phyloP scores from a whole-genome alignment of 768 basidiomycete species.

The Lactarius sp. region DNA sequence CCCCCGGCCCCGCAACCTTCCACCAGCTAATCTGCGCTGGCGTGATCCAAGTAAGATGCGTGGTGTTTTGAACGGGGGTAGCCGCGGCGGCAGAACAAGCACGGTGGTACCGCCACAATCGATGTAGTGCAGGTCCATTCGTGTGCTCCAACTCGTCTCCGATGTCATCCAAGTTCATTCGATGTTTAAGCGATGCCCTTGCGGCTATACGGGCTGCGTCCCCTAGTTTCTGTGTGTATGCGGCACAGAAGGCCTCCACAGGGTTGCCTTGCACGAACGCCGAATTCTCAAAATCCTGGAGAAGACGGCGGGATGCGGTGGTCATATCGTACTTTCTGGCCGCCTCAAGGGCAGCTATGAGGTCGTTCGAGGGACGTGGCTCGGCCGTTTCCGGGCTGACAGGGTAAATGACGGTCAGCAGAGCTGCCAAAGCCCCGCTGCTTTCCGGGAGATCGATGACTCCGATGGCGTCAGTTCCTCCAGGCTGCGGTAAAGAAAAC shows the following conservation, averaged over 20 bases:
- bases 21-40: neutral
- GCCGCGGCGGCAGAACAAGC: neutral
- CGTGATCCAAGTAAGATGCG: neutral
- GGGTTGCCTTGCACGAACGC: neutral
- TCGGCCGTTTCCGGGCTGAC: neutral
- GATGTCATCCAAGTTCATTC: neutral
- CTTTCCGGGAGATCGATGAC: neutral
- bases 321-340: conserved; percentile 1
- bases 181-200: neutral
- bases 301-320: neutral
- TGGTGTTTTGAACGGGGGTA: neutral
- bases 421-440: neutral
- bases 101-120: conserved; percentile 1
- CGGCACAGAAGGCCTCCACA: neutral
- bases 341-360: neutral
- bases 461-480: neutral
- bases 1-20: neutral
- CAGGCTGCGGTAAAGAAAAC: neutral
- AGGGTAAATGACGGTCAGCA: neutral
- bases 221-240: neutral
- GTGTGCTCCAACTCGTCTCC: neutral
- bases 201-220: neutral
- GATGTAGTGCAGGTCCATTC: neutral
- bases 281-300: neutral
- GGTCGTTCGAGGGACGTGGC: neutral